Evolutionary conservation across 257 asterid genomes (phyloP), one percentile per base, ranked within the genome.

Genomic region (Penstemon barbatus): DNA sequence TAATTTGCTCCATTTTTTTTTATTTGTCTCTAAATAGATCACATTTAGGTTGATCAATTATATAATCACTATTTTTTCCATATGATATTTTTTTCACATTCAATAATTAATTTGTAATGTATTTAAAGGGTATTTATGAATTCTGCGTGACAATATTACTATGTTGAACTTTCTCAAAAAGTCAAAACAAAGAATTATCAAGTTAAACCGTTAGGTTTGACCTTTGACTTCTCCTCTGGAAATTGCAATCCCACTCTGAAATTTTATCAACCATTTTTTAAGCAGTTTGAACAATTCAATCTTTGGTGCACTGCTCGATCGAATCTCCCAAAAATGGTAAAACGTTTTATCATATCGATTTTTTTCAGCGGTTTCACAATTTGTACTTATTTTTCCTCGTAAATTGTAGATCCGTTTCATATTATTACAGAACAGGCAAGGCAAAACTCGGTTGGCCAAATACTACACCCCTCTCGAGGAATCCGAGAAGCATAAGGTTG

Each of bases 401-500:
- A 69, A 63, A 44, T 67, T 70, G 84, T 77, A 89, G 97, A 89
- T 89, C 89, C 96, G 97, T 19, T 92, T 87, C 86, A 84, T 89
- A 70, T 64, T 92, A 69, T 84, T 87, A 53, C 97, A 89, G 86
- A 92, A 89, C 83, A 80, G 98, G 83, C 97, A 94, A 74, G 99
- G 97, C 0, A 91, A 91, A 75, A 94, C 99, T 70, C 95, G 99
- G 61, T 75, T 94, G 64, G 99, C 97, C 42, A 94, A 94, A 61
- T 94, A 91, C 70, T 94, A 94, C 84, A 84, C 90, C 72, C 99
- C 99, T 66, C 96, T 94, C 44, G 97, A 94, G 85, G 97, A 94
- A 84, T 94, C 99, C 56, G 97, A 94, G 95, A 94, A 94, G 78
- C 99, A 94, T 70, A 94, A 87, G 79, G 97, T 94, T 42, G 97